Evolutionary conservation across 768 basidiomycete genomes (phyloP), one percentile per base, ranked within the genome.

Genomic region (Amanita muscaria): DNA sequence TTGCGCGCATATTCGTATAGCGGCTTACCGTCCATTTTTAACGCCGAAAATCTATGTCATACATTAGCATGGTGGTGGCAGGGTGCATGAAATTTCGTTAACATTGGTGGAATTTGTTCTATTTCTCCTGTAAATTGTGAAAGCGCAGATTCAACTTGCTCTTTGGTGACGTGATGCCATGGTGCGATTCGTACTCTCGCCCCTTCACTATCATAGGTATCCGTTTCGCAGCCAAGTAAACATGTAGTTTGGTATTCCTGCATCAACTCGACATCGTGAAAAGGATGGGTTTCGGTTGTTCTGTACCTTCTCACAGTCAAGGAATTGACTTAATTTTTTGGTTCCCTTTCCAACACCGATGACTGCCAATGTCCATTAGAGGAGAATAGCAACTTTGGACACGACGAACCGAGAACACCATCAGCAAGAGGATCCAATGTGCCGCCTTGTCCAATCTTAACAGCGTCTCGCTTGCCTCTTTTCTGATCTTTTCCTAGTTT

Each of bases 11-110:
- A 99, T 54, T 98, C 93, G 60, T 98, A 90, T 27, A 98, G 62
- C 0, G 90, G 90, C 61, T 77, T 88, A 1, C 96, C 96, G 52
- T 98, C 92, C 93, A 98, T 98, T 64, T 98, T 98, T 27, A 98
- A 71, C 2, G 96, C 96, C 8, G 96, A 98, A 64, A 93, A 99
- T 58, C 94, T 97, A 58, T 12, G 21, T 12, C 34, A 25, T 36
- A 22, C 39, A 32, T 22, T 42, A 27, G 25, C 15, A 19, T 36
- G 18, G 16, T 16, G 30, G 34, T 19, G 41, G 41, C 24, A 39
- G 40, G 38, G 41, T n/a, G 30, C 33, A 21, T 29, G 30, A 34
- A 21, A 45, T 11, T 46, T 49, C 67, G 56, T 67, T 36, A 51
- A 94, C 94, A 99, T 86, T 4, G 96, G 96, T 4, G 96, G 96